Base-by-base conservation (phyloP, 495 filamentous ascomycete species). In the Penicillium fimorum region DNA sequence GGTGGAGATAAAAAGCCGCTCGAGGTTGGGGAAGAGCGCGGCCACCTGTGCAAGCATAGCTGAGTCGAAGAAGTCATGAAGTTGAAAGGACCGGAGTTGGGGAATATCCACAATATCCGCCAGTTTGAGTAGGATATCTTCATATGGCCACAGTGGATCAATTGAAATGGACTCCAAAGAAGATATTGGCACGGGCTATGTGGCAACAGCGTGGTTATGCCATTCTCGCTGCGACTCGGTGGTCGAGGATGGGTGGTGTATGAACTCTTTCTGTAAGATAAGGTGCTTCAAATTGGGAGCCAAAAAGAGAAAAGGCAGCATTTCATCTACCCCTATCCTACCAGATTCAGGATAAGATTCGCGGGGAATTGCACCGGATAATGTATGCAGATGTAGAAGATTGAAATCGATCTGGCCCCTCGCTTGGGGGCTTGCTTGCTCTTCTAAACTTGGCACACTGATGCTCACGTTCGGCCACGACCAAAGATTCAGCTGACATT, bases 1-100 rank as follows among this genome's bases (percentile, higher is more conserved):
- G 0, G 30, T 35, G 5, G 25, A 10, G 13, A 59, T 42, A 18
- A 57, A 65, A 1, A 65, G 56, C 24, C 58, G 29, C 38, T 61
- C 53, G 29, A 65, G 53, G 5, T 55, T 47, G 2, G 55, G 42
- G 1, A 61, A 50, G 3, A 50, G 10, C 18, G 12, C 15, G 5
- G 55, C 55, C 3, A 56, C 25, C 2, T 32, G 12, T 3, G 1
- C 12, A 1, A 65, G 22, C 6, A 29, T 45, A 4, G 7, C n/a
- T 17, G 52, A 5, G 27, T 56, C 37, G 1, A 2, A 50, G 13
- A 43, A 2, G 1, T 41, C 5, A 5, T 5, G 15, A 24, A 63
- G 10, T 6, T 35, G 1, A 10, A 48, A 30, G 8, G 46, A 33
- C 20, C 42, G 33, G 40, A 53, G 56, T 25, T 32, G 17, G n/a